Evolutionary conservation across 306 rosid genomes (phyloP), one percentile per base, ranked within the genome.

Genomic region (Begonia fuchsioides): DNA sequence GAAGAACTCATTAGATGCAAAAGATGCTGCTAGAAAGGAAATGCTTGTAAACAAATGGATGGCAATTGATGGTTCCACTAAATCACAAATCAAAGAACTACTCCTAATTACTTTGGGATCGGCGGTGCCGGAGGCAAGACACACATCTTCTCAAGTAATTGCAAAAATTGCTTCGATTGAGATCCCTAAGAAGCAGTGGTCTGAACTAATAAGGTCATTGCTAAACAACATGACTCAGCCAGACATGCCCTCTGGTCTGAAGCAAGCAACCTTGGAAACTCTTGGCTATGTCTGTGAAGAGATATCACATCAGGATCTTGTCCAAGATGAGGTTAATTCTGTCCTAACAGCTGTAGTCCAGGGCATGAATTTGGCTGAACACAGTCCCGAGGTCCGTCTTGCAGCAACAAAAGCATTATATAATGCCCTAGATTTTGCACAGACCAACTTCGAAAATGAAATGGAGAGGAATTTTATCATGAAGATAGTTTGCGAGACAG

Each of bases 231-330:
- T 67, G 72, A 67, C 72, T 38, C 61, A 60, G 58, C 61, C 32
- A 55, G 72, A 67, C 39, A 55, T 17, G 53, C 15, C 58, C 16
- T 41, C 67, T 14, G 61, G 57, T 54, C 32, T 67, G 55, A 67
- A 60, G 32, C 72, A 67, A 39, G 64, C 72, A 14, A 67, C 72
- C 13, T 46, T 67, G 67, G 72, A 67, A 50, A 49, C 72, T 44
- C 67, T 67, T 44, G 72, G 72, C 20, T 67, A 67, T 55, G 62
- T 67, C 12, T 67, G 72, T 15, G 72, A 67, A 66, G 67, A 67
- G 62, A 67, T 67, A 15, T 67, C 72, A 4, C 67, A 60, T 67
- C 44, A n/a, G 39, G 72, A 67, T 55, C 72, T 67, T 16, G 72
- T 17, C 61, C 66, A 71, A 2, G 80, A 77, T 7, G 77, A 73